Percentiles rank a stretch among this genome's conserved stretches.
Evolutionary conservation across 306 rosid species (phyloP).

Genomic region (Lupinus albus): DNA sequence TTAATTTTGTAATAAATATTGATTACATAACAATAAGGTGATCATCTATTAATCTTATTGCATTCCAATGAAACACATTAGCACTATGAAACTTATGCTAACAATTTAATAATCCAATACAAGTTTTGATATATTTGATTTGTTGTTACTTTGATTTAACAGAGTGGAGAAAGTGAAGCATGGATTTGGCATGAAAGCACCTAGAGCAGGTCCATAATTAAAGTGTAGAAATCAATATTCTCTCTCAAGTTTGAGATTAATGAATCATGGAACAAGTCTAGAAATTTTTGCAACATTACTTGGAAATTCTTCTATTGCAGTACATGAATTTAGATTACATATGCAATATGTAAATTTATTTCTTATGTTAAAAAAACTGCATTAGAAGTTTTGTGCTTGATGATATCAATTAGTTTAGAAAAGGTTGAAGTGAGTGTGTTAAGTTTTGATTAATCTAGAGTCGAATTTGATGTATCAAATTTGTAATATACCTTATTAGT

Average conservation of each 20-base stretch:
- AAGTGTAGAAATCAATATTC: constrained; percentile 24
- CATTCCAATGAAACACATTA: constrained; percentile 3
- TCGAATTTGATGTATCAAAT: constrained; percentile 32
- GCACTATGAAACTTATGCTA: background rate
- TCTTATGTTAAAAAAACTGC: constrained; percentile 24
- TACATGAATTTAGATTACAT: constrained; percentile 36
- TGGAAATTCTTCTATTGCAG: constrained; percentile 18
- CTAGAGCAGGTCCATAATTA: constrained; percentile 56
- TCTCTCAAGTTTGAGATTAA: constrained; percentile 20
- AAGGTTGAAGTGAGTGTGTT: background rate
- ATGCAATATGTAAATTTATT: constrained; percentile 13
- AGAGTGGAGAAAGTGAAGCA: constrained; percentile 87
- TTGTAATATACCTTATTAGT: constrained; percentile 26
- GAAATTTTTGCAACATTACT: constrained; percentile 31
- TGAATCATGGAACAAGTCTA: constrained; percentile 6
- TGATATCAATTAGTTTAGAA: constrained; percentile 30
- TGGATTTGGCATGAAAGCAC: constrained; percentile 93
- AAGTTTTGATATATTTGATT: constrained; percentile 3
- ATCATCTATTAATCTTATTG: background rate
- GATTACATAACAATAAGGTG: too few relatives aligned
- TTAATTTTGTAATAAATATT: too few relatives aligned
- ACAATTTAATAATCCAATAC: background rate
- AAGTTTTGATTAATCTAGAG: background rate
- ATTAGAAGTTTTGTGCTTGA: constrained; percentile 20
- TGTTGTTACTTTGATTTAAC: constrained; percentile 26